Conservation (phyloP, 2,329 filamentous ascomycete genomes). For the Venturia asperata region DNA sequence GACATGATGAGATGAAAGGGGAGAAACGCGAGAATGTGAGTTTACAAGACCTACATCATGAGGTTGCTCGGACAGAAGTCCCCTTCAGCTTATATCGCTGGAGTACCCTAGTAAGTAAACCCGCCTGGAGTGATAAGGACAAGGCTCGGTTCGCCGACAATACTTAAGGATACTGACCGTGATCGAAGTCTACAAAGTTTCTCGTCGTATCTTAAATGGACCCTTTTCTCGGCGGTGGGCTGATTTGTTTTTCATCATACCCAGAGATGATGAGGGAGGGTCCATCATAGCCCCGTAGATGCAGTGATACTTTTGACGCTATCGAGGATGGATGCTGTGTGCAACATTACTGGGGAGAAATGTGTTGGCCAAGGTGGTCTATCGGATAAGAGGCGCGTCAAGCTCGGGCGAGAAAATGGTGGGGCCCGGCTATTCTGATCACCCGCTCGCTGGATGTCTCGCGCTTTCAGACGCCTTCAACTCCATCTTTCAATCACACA, state of each 20-base stretch:
- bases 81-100: not conserved
- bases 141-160: not conserved
- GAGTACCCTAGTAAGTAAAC: not conserved
- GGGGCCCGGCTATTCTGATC: not conserved
- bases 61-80: not conserved
- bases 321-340: too few species aligned
- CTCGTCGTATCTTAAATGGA: not conserved
- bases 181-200: not conserved
- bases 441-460: not conserved
- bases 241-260: not conserved
- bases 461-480: not conserved
- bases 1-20: not conserved
- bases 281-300: not conserved
- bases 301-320: not conserved
- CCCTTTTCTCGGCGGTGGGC: not conserved
- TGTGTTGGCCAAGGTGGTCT: not conserved
- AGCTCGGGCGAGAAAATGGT: constrained; percentile 1
- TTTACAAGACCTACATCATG: not conserved
- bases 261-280: not conserved
- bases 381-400: not conserved
- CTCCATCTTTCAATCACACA: not conserved
- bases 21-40: not conserved
- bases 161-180: not conserved
- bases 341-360: too few species aligned
- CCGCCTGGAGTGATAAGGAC: not conserved